Evolutionary conservation across 805 yeast genomes (phyloP).

Genomic region (Candida peoriensis): DNA sequence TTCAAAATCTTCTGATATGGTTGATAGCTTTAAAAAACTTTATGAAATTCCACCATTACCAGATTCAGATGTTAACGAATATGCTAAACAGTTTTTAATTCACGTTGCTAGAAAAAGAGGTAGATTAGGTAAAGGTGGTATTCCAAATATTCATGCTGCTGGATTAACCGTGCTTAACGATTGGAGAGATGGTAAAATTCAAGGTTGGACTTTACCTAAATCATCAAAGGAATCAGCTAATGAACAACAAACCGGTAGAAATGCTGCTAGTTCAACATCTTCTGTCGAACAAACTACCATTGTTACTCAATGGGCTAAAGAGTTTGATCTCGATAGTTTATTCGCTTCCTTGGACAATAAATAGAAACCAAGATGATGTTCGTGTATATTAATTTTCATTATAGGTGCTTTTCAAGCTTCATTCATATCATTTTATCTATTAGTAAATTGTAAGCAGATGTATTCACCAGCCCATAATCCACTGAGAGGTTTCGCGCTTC

Average conservation of each 20-base stretch:
- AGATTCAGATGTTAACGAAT: conserved; percentile 64
- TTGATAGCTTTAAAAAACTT: conserved; percentile 64
- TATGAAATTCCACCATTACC: conserved; percentile 82
- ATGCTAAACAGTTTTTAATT: conserved; percentile 79
- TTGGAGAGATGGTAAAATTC: conserved; percentile 95
- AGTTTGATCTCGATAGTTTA: conserved; percentile 85
- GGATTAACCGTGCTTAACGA: conserved; percentile 80
- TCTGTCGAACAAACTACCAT: conserved; percentile 57
- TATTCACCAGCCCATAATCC: no score
- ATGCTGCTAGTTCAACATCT: conserved; percentile 28
- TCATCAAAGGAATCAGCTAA: conserved; percentile 39
- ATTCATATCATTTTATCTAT: no score
- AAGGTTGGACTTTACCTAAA: conserved; percentile 85
- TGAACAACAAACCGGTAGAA: conserved; percentile 21
- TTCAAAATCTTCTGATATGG: conserved; percentile 69
- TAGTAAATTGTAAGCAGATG: no score
- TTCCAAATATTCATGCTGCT: conserved; percentile 85
- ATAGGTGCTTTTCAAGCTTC: no score
- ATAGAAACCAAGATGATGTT: no score
- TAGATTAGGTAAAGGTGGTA: conserved; percentile 86
- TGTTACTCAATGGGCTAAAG: conserved; percentile 89
- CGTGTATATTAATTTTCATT: no score
- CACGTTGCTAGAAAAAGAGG: conserved; percentile 93
- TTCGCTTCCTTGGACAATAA: conserved; percentile 40
- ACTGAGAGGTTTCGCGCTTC: no score